Percentiles rank a stretch among this genome's conserved stretches.
phyloP scores from a whole-genome alignment of 2,329 filamentous ascomycete genomes.

The Phyllosticta citrichinensis region DNA sequence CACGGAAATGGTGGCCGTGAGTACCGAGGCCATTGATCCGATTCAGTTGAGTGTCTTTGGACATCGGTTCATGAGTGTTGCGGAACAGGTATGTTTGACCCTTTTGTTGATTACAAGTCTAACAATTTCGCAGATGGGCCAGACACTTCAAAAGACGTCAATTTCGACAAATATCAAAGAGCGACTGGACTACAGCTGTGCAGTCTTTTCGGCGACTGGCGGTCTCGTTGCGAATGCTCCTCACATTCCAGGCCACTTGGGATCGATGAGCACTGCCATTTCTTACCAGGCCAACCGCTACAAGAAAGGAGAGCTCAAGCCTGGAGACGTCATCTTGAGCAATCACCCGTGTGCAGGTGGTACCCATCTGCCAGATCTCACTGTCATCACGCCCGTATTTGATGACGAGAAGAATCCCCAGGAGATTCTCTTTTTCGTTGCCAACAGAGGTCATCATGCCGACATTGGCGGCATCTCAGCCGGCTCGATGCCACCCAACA shows the following conservation, averaged over 20 bases:
- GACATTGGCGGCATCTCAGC: slow-evolving; percentile 22
- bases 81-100: slow-evolving; percentile 11
- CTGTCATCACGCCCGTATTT: slow-evolving; percentile 20
- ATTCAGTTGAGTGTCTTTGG: slow-evolving; percentile 14
- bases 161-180: slow-evolving; percentile 21
- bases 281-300: slow-evolving; percentile 17
- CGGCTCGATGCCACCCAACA: slow-evolving; percentile 29
- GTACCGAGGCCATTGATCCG: slow-evolving; percentile 11
- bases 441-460: slow-evolving; percentile 20
- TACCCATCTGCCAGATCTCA: slow-evolving; percentile 22
- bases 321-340: slow-evolving; percentile 20
- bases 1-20: slow-evolving; percentile 20
- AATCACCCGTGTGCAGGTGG: slow-evolving; percentile 22
- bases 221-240: slow-evolving; percentile 20
- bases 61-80: slow-evolving; percentile 20
- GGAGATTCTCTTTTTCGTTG: slow-evolving; percentile 19
- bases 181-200: slow-evolving; percentile 20
- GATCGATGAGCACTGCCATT: slow-evolving; percentile 19
- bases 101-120: not conserved
- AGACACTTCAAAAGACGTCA: slow-evolving; percentile 17
- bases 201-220: slow-evolving; percentile 17
- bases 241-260: slow-evolving; percentile 20
- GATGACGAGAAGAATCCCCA: slow-evolving; percentile 13
- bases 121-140: slow-evolving; percentile 14
- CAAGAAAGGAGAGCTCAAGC: slow-evolving; percentile 15